A percentile compares a stretch with the other conserved stretches of the same genome.
Evolutionary conservation across 768 basidiomycete species (phyloP).

Genomic region (Boletus vinaceobasis): DNA sequence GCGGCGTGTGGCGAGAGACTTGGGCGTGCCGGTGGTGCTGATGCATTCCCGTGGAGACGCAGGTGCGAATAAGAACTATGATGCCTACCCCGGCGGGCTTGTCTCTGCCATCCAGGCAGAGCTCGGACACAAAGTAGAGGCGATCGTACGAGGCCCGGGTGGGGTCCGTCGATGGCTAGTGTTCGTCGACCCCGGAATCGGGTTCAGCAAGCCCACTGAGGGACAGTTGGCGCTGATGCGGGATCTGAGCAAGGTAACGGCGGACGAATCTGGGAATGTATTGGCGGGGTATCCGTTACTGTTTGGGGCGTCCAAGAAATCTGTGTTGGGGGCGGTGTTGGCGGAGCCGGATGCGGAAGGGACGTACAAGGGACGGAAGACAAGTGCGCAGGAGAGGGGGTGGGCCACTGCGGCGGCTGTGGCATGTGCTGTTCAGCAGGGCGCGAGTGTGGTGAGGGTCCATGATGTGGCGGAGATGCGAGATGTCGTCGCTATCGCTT

Average conservation of each 20-base stretch:
- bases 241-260: conserved; percentile 43
- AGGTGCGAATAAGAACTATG: conserved; percentile 66
- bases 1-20: conserved; percentile 59
- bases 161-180: conserved; percentile 87
- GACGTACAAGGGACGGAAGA: conserved; percentile 46
- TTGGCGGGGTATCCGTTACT: conserved; percentile 62
- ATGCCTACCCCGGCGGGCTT: conserved; percentile 46
- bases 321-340: conserved; percentile 73
- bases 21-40: conserved; percentile 76
- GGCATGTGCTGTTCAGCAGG: conserved; percentile 71
- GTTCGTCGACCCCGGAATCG: conserved; percentile 83
- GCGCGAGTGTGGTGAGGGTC: conserved; percentile 70
- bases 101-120: conserved; percentile 71
- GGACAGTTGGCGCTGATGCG: conserved; percentile 73
- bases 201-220: conserved; percentile 83
- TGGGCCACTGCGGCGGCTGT: conserved; percentile 83
- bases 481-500: conserved; percentile 69
- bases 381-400: conserved; percentile 60
- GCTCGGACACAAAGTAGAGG: conserved; percentile 63
- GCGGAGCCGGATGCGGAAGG: conserved; percentile 39
- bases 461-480: conserved; percentile 74
- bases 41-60: conserved; percentile 96
- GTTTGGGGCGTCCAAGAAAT: conserved; percentile 81
- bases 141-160: conserved; percentile 60
- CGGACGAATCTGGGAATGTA: conserved; percentile 43